Evolutionary conservation across 2,329 filamentous ascomycete genomes (phyloP).

Genomic region (Myriosclerotinia scirpicola): DNA sequence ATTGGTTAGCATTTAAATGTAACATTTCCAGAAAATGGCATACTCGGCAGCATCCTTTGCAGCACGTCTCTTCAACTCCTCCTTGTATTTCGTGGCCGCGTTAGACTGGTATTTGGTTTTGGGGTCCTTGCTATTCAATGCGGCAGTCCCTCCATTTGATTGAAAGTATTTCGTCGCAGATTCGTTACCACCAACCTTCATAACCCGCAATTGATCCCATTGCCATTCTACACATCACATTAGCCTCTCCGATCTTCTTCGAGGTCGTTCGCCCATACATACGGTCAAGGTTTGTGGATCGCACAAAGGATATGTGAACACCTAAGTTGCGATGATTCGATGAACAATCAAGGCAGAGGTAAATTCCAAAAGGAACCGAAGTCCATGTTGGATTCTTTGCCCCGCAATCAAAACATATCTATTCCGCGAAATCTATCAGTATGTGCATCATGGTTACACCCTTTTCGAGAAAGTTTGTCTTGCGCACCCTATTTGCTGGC

Average conservation of each 20-base stretch:
- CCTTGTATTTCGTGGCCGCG: slow-evolving; percentile 96
- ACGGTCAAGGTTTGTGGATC: slow-evolving; percentile 98
- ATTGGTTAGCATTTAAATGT: slow-evolving; percentile 30
- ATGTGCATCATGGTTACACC: slow-evolving; percentile 16
- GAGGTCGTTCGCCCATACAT: slow-evolving; percentile 48
- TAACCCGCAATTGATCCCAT: slow-evolving; percentile 95
- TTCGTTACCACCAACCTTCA: slow-evolving; percentile 99
- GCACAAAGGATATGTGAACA: slow-evolving; percentile 98
- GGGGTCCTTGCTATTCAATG: slow-evolving; percentile 90
- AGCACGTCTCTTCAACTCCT: slow-evolving; percentile 85
- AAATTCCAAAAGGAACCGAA: slow-evolving; percentile 94
- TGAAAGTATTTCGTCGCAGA: slow-evolving; percentile 98
- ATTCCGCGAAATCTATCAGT: slow-evolving; percentile 29
- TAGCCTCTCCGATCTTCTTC: slow-evolving; percentile 25
- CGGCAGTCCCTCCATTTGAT: slow-evolving; percentile 89
- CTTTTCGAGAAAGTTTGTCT: slow-evolving; percentile 36
- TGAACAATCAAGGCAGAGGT: slow-evolving; percentile 96
- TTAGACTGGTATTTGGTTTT: slow-evolving; percentile 96
- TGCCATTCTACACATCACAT: slow-evolving; percentile 71
- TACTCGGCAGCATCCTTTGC: slow-evolving; percentile 83
- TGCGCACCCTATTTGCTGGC: slow-evolving; percentile 82
- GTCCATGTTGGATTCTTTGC: slow-evolving; percentile 99
- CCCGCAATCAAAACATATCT: slow-evolving; percentile 98
- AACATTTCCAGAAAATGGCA: slow-evolving; percentile 38
- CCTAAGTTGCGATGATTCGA: slow-evolving; percentile 96